Base-by-base conservation (phyloP, 1,284 basidiomycete species). In the Malassezia sp. region DNA sequence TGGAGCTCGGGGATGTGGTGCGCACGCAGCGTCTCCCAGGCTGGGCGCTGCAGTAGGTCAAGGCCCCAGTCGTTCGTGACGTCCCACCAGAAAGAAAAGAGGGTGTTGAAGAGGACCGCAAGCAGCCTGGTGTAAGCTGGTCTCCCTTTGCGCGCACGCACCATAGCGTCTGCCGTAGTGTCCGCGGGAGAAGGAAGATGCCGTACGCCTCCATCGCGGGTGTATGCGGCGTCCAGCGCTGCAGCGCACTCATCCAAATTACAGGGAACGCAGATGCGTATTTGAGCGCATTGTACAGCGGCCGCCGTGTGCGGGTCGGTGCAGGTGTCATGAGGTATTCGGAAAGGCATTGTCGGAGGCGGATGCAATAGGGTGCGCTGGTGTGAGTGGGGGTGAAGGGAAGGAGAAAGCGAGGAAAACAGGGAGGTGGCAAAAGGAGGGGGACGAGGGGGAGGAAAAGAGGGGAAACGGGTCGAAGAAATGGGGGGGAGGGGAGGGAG, bases 21-120 rank as follows among this genome's bases (percentile, higher is more conserved):
- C n/a, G 6, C 15, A 20, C 10, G 17, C 5, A 22, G 17, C 11
- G 6, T 11, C 5, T n/a, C 23, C 11, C 24, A 35, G 27, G 41
- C 41, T 6, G 49, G 52, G 20, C 50, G 49, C 18, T 52, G 77
- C 47, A 95, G 74, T 22, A 95, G 73, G 33, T 81, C 79, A 36
- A 97, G 75, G 0, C 93, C 93, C 91, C 91, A 99, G 71, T 99
- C 93, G 67, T 95, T 87, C 35, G 85, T 88, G 26, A 97, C 79
- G 71, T 97, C 93, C 93, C 93, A 99, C 85, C 88, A 99, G 71
- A 93, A 96, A 5, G 88, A 91, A 72, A 87, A 99, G 34, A 86
- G 71, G 1, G 89, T 91, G 71, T 97, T 97, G 59, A 93, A 71
- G 12, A 79, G 76, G 21, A 88, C 89, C 10, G 83, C 79, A 20